Base-by-base conservation (phyloP, 176 grass and related monocot species). In the Oryza rufipogon region DNA sequence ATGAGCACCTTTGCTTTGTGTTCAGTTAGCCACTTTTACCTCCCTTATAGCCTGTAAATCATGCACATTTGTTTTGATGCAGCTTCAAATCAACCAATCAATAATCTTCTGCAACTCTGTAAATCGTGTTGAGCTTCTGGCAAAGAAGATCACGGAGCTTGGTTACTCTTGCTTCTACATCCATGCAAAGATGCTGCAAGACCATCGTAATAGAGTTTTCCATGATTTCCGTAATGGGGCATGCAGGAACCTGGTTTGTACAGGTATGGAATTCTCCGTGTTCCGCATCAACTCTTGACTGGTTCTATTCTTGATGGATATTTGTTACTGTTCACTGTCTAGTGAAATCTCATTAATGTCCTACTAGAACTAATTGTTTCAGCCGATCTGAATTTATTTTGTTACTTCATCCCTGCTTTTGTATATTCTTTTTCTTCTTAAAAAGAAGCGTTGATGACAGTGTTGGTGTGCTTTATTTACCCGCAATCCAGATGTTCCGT, bases 61-160 rank as follows among this genome's bases (percentile, higher is more conserved):
- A 86, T 56, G 2, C 70, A 54, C 85, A 12, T 79, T 90, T 81
- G 26, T 85, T 46, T 83, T 75, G 11, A 13, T 76, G 71, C 92
- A 97, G 95, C 92, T 97, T 77, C 95, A 97, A 95, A 97, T 97
- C 19, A 97, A 97, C 33, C 95, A 97, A 70, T 97, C 95, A 75
- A 97, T 97, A 94, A 97, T 97, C 85, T 97, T 97, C 77, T 97
- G 95, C 66, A 97, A 97, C 69, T 97, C 92, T 49, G 95, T 97
- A 64, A 95, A 97, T 80, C 92, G 95, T 75, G 95, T 97, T 42
- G 95, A 97, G 76, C 72, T 97, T 34, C 86, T 97, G 80, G 95
- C 95, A 1, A 97, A 94, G 85, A 97, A 97, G 79, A 97, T 97
- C 46, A 97, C 95, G 9, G 95, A 95, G 69, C 87, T 97, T 83